Conservation (phyloP, 2,329 filamentous ascomycete species). For the Epichloe sibirici region DNA sequence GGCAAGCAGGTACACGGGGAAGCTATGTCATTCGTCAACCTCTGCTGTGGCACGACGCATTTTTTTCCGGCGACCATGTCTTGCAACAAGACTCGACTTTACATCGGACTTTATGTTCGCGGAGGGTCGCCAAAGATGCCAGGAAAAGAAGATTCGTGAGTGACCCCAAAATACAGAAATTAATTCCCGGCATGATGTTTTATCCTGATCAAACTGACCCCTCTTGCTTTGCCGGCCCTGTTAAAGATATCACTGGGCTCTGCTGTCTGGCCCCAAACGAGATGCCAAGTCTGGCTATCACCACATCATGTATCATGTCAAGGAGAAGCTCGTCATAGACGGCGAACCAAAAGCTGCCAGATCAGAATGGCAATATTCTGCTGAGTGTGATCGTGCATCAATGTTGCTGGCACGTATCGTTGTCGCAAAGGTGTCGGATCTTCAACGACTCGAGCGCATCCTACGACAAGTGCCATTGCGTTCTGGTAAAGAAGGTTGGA, state of each 20-base stretch:
- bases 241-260: conserved; percentile 7
- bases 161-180: background rate
- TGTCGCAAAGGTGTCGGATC: conserved; percentile 4
- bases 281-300: conserved; percentile 1
- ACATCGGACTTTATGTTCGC: conserved; percentile 7
- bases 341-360: conserved; percentile 3
- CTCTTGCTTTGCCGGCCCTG: too few relatives aligned
- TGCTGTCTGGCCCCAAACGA: conserved; percentile 5
- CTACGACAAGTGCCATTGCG: conserved; percentile 3
- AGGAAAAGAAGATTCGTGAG: conserved; percentile 6
- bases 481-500: conserved; percentile 4
- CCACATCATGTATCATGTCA: conserved; percentile 7
- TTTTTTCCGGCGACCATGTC: background rate
- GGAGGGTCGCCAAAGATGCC: conserved; percentile 5
- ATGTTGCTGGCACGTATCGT: conserved; percentile 5
- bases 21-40: background rate
- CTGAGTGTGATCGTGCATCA: conserved; percentile 2
- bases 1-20: background rate
- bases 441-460: conserved; percentile 3
- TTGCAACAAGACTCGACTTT: conserved; percentile 5
- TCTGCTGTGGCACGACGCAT: background rate
- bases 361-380: conserved; percentile 5
- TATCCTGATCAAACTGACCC: too few relatives aligned
- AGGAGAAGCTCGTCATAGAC: conserved; percentile 2
- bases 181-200: too few relatives aligned